A percentile compares a stretch with the other conserved stretches of the same genome.
Evolutionary conservation across 192 early-diverging fungal genomes (phyloP).

Genomic region (Coemansia reversa): DNA sequence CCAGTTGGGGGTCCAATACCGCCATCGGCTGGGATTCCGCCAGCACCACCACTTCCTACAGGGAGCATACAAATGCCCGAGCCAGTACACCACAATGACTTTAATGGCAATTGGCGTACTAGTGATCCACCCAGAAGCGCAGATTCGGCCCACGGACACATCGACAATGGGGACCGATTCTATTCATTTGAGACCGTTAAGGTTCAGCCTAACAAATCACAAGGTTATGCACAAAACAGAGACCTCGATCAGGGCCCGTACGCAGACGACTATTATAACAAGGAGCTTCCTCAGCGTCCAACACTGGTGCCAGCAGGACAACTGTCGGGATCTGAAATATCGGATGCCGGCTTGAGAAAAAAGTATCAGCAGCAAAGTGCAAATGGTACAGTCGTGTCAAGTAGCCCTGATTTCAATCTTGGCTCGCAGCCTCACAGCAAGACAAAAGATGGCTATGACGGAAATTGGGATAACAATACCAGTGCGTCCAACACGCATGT

Average conservation of each 20-base stretch:
- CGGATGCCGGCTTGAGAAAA: no score
- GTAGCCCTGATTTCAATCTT: background rate
- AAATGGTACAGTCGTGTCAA: no score
- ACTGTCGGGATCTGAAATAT: no score
- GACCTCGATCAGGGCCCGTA: background rate
- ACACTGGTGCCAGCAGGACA: no score
- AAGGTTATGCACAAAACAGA: background rate
- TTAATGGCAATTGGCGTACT: background rate
- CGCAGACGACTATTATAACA: background rate
- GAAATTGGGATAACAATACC: no score
- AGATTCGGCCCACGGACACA: background rate
- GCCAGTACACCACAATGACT: background rate
- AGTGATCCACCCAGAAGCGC: background rate
- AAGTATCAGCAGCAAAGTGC: no score
- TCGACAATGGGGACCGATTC: slow-evolving; percentile 20
- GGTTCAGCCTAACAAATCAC: slow-evolving; percentile 12
- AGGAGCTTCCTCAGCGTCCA: background rate
- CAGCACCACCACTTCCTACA: background rate
- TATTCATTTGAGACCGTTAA: slow-evolving; percentile 40
- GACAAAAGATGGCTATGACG: background rate
- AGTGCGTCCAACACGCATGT: slow-evolving; percentile 1
- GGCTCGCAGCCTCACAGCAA: background rate
- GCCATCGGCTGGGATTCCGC: background rate
- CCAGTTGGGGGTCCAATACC: no score
- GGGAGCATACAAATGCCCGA: background rate